These are phyloP conservation scores for Hysterangium stoloniferum DNA, from an alignment of 768 basidiomycete species.

Conservation along the genomic window DNA sequence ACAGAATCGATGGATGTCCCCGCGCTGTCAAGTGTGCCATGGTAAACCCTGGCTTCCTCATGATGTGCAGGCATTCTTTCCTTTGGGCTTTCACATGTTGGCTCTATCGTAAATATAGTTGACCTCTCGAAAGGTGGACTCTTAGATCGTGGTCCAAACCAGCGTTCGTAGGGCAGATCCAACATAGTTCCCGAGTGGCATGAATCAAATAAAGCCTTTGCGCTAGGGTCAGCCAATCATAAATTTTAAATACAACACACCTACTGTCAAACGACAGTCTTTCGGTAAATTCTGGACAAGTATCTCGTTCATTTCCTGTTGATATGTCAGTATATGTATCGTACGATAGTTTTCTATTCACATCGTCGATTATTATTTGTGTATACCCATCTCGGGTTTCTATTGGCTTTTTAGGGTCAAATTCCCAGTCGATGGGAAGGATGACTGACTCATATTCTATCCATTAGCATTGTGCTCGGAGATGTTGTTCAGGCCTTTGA, in stretches of 20 bases:
- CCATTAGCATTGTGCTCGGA: background rate
- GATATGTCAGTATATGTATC: background rate
- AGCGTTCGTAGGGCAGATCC: constrained; percentile 9
- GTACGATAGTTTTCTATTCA: background rate
- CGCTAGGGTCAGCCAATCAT: background rate
- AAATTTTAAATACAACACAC: background rate
- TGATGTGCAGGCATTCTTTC: background rate
- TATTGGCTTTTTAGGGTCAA: background rate
- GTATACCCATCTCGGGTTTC: constrained; percentile 2
- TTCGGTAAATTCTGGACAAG: constrained; percentile 3
- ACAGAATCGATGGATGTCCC: background rate
- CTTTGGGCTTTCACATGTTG: background rate
- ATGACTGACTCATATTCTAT: too few species aligned
- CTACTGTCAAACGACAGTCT: constrained; percentile 8
- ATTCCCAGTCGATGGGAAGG: constrained; percentile 6
- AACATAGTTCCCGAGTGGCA: constrained; percentile 12
- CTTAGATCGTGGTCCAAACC: constrained; percentile 3
- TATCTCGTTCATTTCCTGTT: constrained; percentile 12
- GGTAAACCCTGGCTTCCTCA: constrained; percentile 2
- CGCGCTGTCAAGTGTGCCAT: background rate
- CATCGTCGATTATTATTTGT: constrained; percentile 7
- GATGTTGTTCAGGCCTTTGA: background rate
- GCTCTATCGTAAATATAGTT: background rate
- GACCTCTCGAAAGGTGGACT: background rate
- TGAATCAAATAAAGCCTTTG: constrained; percentile 10